Evolutionary conservation across 2,329 filamentous ascomycete species (phyloP).

Genomic region (Neonectria sp.): DNA sequence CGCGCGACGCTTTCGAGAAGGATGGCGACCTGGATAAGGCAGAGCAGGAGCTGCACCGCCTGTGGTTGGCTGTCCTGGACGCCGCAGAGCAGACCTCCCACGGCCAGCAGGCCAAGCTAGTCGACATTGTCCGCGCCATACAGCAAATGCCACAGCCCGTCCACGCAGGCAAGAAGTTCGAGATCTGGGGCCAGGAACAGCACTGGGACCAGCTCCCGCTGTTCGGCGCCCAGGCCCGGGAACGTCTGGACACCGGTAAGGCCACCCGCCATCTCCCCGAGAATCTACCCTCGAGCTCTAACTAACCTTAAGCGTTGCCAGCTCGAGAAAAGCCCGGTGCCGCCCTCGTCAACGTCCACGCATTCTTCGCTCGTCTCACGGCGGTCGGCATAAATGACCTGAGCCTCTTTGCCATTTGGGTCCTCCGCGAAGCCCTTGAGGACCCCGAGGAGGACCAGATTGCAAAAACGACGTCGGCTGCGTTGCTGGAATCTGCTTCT

Average conservation of each 20-base stretch:
- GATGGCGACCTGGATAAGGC: slow-evolving; percentile 27
- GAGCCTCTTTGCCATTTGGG: slow-evolving; percentile 39
- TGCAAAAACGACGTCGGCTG: neutral
- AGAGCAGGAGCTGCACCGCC: slow-evolving; percentile 28
- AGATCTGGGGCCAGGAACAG: slow-evolving; percentile 37
- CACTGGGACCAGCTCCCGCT: slow-evolving; percentile 38
- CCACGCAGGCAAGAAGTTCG: slow-evolving; percentile 30
- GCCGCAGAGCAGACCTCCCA: slow-evolving; percentile 40
- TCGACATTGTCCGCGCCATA: slow-evolving; percentile 39
- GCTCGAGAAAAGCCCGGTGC: slow-evolving; percentile 31
- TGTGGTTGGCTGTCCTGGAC: slow-evolving; percentile 37
- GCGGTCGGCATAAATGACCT: slow-evolving; percentile 30
- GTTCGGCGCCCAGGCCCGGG: slow-evolving; percentile 35
- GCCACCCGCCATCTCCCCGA: neutral
- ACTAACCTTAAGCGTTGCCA: slow-evolving; percentile 1
- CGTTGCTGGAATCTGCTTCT: slow-evolving; percentile 21
- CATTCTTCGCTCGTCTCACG: slow-evolving; percentile 38
- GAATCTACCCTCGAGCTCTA: neutral
- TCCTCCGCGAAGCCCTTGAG: slow-evolving; percentile 35
- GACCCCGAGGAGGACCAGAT: slow-evolving; percentile 33
- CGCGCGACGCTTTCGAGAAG: slow-evolving; percentile 29
- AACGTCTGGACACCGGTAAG: slow-evolving; percentile 37
- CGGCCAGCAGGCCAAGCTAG: slow-evolving; percentile 40
- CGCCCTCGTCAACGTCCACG: slow-evolving; percentile 31
- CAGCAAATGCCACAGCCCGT: slow-evolving; percentile 28